A percentile compares a stretch with the other conserved stretches of the same genome.
Evolutionary conservation across 139 green algal genomes (phyloP).

Genomic region (Chlorella sorokiniana): DNA sequence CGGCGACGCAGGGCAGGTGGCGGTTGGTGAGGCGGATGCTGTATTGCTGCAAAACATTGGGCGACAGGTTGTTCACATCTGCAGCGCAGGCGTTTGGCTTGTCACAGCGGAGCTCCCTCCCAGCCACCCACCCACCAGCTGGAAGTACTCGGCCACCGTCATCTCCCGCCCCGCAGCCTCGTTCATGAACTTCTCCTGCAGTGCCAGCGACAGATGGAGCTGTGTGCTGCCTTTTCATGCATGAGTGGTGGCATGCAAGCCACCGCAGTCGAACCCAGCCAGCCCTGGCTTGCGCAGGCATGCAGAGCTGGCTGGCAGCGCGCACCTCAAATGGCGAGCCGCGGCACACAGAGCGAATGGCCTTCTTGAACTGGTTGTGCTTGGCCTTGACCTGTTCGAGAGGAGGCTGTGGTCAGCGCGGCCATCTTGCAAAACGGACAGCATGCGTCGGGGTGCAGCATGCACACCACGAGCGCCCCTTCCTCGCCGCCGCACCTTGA

Average conservation of each 20-base stretch:
- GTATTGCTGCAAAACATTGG: neutral
- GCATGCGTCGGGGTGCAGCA: no score
- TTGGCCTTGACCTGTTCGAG: constrained; percentile 11
- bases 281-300: neutral
- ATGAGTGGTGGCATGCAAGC: neutral
- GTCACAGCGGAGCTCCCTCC: no score
- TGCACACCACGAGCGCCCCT: neutral
- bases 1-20: constrained; percentile 60
- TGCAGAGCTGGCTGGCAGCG: no score
- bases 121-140: neutral
- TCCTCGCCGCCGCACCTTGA: constrained; percentile 13
- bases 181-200: constrained; percentile 52
- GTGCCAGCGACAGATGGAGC: no score
- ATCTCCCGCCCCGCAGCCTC: constrained; percentile 49
- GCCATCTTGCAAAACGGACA: no score
- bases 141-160: constrained; percentile 63
- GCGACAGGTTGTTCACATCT: no score
- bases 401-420: no score
- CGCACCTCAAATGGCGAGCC: constrained; percentile 25
- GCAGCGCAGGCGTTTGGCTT: no score
- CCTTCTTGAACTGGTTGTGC: constrained; percentile 44
- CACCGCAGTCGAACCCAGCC: neutral
- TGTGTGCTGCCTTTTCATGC: no score
- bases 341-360: constrained; percentile 31
- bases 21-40: constrained; percentile 42